Conservation (phyloP, 75 land plant genomes). For the Cupressus sempervirens region DNA sequence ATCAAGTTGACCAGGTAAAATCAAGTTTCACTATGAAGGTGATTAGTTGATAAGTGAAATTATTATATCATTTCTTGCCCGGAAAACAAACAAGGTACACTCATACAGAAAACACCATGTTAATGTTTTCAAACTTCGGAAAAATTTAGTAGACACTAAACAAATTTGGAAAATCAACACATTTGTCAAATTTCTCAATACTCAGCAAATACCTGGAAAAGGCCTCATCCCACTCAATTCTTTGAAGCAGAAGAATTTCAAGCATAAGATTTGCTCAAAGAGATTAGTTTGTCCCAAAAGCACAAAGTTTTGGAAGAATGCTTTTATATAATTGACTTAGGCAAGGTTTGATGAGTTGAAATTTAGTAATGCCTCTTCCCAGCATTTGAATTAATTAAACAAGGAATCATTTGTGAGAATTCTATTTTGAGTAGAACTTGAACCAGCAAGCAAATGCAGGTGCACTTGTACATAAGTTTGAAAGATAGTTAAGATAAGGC, state of each 20-base stretch:
- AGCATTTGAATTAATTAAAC: not conserved
- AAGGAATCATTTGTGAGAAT: not conserved
- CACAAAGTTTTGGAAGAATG: not conserved
- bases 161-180: not conserved
- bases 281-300: not conserved
- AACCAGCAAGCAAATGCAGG: not conserved
- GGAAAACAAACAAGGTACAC: not conserved
- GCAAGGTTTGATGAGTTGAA: not conserved
- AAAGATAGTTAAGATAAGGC: not conserved
- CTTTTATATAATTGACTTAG: not conserved
- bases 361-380: not conserved
- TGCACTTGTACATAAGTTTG: not conserved
- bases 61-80: not conserved
- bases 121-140: not conserved
- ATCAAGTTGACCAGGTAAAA: not conserved
- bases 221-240: not conserved
- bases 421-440: not conserved
- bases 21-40: not conserved
- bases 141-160: not conserved
- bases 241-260: not conserved
- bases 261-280: not conserved
- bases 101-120: not conserved
- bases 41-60: not conserved
- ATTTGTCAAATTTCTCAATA: not conserved
- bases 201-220: not conserved